These are phyloP conservation scores for Chernovozyma sophiae-reginae DNA, from an alignment of 1,139 yeast species.

Conservation along the genomic window DNA sequence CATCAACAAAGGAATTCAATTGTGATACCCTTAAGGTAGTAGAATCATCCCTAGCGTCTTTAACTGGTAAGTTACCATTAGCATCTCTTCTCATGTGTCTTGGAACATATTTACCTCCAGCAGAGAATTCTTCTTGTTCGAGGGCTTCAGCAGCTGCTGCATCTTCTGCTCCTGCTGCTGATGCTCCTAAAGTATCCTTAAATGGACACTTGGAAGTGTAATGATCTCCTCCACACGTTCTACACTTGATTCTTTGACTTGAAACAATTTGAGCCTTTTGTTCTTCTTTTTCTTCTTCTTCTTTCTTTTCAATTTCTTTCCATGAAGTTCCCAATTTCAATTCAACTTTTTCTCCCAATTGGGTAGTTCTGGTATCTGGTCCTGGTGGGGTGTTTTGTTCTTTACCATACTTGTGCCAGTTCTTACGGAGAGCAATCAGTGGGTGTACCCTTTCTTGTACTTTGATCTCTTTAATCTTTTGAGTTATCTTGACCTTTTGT, in stretches of 20 bases:
- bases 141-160: slow-evolving; percentile 33
- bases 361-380: slow-evolving; percentile 86
- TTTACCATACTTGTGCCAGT: slow-evolving; percentile 79
- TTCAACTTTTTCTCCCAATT: slow-evolving; percentile 78
- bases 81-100: slow-evolving; percentile 68
- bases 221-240: slow-evolving; percentile 93
- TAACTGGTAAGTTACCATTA: slow-evolving; percentile 51
- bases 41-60: slow-evolving; percentile 71
- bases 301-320: slow-evolving; percentile 59
- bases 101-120: slow-evolving; percentile 62
- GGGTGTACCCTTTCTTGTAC: slow-evolving; percentile 82
- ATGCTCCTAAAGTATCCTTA: slow-evolving; percentile 77
- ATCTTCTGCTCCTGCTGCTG: slow-evolving; percentile 43
- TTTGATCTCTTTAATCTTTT: slow-evolving; percentile 70
- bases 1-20: slow-evolving; percentile 81
- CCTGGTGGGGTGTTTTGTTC: slow-evolving; percentile 78
- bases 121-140: slow-evolving; percentile 26
- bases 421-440: slow-evolving; percentile 65
- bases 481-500: slow-evolving; percentile 83
- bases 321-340: slow-evolving; percentile 67
- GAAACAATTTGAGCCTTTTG: slow-evolving; percentile 46
- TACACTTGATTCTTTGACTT: slow-evolving; percentile 61
- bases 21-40: slow-evolving; percentile 90
- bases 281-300: slow-evolving; percentile 57
- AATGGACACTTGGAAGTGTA: slow-evolving; percentile 95